phyloP scores from a whole-genome alignment of 2,329 filamentous ascomycete genomes.

The Fusarium sp. region DNA sequence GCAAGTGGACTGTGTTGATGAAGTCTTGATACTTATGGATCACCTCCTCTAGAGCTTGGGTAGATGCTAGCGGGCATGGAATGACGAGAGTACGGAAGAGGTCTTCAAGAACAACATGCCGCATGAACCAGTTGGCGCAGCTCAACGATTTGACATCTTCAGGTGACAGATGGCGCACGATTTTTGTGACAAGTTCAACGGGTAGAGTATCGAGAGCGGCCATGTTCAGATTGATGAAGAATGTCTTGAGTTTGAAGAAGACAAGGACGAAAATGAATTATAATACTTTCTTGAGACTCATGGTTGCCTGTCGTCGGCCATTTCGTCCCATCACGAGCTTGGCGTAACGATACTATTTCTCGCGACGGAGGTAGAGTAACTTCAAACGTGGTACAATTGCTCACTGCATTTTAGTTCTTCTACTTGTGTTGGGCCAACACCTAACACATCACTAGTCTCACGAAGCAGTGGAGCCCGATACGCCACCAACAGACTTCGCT shows the following conservation, averaged over 20 bases:
- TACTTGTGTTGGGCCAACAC: not conserved
- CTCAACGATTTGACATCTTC: not conserved
- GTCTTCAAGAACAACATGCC: not conserved
- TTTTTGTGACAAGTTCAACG: not conserved
- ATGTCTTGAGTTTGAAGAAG: too few species aligned
- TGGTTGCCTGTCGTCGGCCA: not conserved
- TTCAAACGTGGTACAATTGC: fast-evolving
- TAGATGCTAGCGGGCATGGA: not conserved
- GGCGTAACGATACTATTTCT: not conserved
- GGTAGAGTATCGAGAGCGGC: not conserved
- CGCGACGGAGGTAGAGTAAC: not conserved
- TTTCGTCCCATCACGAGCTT: fast-evolving
- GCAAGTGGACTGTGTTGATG: not conserved
- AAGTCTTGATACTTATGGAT: not conserved
- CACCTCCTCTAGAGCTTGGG: not conserved
- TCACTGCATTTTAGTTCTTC: fast-evolving
- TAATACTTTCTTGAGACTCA: not conserved
- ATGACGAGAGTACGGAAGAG: not conserved
- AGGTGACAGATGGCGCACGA: not conserved
- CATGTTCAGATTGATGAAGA: not conserved
- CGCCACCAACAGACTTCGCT: not conserved
- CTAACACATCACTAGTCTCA: not conserved
- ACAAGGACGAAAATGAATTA: too few species aligned
- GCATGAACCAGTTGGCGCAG: not conserved
- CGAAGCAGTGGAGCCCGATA: not conserved